phyloP scores from a whole-genome alignment of 1,139 yeast species.

The Saccharomycopsis phalli region DNA sequence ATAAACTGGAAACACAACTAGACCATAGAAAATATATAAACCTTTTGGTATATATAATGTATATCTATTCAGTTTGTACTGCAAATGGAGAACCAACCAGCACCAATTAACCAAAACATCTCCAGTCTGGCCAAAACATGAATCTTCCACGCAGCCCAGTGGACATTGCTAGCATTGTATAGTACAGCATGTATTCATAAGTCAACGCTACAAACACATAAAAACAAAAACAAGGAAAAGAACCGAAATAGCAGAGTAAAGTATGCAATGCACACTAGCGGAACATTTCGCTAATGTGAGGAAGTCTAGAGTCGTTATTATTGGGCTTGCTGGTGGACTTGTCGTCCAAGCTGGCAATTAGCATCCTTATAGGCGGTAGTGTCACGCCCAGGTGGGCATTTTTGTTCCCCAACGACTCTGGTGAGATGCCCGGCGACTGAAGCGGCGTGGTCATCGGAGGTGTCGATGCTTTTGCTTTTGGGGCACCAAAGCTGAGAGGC shows the following conservation, averaged over 20 bases:
- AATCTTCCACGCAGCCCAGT: background rate
- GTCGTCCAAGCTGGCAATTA: constrained; percentile 17
- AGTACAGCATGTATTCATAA: background rate
- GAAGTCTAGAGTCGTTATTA: constrained; percentile 8
- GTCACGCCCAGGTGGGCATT: constrained; percentile 7
- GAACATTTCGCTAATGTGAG: constrained; percentile 10
- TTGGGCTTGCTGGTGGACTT: background rate
- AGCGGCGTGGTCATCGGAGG: constrained; percentile 17
- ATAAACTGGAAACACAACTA: too few relatives aligned
- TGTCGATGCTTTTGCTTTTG: constrained; percentile 5
- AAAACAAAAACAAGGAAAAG: background rate
- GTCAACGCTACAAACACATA: background rate
- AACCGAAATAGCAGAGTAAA: background rate
- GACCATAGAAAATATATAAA: too few relatives aligned
- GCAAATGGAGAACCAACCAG: background rate
- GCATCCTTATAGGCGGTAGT: constrained; percentile 17
- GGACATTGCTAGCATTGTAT: background rate
- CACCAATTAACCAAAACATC: background rate
- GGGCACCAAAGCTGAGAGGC: constrained; percentile 16
- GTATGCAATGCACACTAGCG: too few relatives aligned
- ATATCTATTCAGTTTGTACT: too few relatives aligned
- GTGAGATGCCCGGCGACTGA: constrained; percentile 17
- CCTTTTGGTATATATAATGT: too few relatives aligned
- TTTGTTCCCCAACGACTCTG: constrained; percentile 4
- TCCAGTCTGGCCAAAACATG: background rate